A percentile compares a stretch with the other conserved stretches of the same genome.
Conservation (phyloP, 768 basidiomycete genomes). For the Psilocybe cubensis region DNA sequence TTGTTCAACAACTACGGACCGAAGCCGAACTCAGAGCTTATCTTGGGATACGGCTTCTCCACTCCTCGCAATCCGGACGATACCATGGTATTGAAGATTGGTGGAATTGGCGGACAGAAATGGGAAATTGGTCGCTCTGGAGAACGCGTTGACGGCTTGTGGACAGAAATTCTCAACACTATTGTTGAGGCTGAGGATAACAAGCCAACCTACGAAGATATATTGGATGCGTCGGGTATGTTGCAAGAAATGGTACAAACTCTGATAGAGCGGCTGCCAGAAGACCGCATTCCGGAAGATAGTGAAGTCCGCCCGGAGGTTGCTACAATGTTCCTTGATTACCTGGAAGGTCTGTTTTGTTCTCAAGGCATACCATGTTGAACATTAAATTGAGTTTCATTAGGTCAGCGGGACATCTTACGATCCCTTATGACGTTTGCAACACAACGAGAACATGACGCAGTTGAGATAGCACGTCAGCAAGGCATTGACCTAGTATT, state of each 20-base stretch:
- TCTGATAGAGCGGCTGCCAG: constrained; percentile 54
- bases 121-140: constrained; percentile 71
- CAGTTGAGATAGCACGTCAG: constrained; percentile 49
- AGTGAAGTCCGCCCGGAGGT: constrained; percentile 56
- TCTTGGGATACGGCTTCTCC: constrained; percentile 92
- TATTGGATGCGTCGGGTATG: constrained; percentile 68
- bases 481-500: constrained; percentile 59
- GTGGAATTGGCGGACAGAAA: constrained; percentile 49
- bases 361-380: not conserved
- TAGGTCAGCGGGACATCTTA: constrained; percentile 67
- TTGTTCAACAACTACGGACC: constrained; percentile 92
- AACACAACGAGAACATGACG: constrained; percentile 47
- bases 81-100: constrained; percentile 79
- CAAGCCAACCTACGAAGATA: constrained; percentile 52
- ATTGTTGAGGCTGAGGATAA: constrained; percentile 27
- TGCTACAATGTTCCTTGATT: constrained; percentile 64
- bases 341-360: constrained; percentile 57
- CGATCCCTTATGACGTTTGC: constrained; percentile 55
- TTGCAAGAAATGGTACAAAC: constrained; percentile 69
- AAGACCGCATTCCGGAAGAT: constrained; percentile 22
- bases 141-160: constrained; percentile 57
- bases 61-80: constrained; percentile 82
- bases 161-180: constrained; percentile 54
- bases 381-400: not conserved
- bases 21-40: constrained; percentile 88